Evolutionary conservation across 805 yeast species (phyloP).

Genomic region (Lipomyces sp.): DNA sequence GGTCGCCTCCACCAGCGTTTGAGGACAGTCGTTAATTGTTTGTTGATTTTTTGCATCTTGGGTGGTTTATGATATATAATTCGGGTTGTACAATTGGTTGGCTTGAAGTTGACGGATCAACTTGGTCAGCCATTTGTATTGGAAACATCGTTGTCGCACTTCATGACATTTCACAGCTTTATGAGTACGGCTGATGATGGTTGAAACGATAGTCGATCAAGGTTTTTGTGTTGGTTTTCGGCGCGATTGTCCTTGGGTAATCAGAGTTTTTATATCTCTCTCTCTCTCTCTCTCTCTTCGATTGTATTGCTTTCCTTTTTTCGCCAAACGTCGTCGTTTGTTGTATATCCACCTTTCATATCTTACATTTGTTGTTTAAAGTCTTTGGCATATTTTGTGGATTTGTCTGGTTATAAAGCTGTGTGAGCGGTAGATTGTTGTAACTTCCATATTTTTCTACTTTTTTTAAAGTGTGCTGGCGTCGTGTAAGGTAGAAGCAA

Average conservation of each 20-base stretch:
- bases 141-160: neutral
- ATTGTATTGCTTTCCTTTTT: neutral
- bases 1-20: constrained; percentile 37
- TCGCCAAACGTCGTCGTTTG: constrained; percentile 5
- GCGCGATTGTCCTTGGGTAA: constrained; percentile 8
- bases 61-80: neutral
- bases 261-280: neutral
- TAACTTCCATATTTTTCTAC: neutral
- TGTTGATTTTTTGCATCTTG: neutral
- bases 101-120: neutral
- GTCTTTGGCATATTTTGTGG: neutral
- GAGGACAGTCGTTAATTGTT: constrained; percentile 19
- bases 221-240: constrained; percentile 1
- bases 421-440: neutral
- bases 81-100: neutral
- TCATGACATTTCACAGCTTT: neutral
- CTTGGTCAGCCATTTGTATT: neutral
- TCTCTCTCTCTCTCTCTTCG: neutral
- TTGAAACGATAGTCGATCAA: constrained; percentile 2
- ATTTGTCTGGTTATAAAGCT: constrained; percentile 1
- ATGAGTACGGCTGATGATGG: neutral
- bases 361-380: constrained; percentile 3
- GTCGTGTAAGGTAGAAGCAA: constrained; percentile 4
- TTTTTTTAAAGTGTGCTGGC: neutral
- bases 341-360: neutral